Evolutionary conservation across 1,139 yeast species (phyloP), one percentile per base, ranked within the genome.

Genomic region (Geotrichum candidum): DNA sequence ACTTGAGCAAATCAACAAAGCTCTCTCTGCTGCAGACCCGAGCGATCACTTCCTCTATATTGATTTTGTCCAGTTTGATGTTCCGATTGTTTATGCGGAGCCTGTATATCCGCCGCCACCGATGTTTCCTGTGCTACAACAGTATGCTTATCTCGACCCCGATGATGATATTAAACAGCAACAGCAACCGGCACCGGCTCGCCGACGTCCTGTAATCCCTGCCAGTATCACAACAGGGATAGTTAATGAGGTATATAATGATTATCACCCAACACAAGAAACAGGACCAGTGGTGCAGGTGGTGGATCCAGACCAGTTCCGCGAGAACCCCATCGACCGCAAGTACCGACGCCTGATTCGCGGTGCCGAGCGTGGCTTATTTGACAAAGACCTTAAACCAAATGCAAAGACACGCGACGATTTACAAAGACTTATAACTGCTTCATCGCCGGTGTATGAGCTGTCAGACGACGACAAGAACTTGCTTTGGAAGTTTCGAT

Each of bases 401-500:
- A 87, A 95, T 23, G 88, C 97, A 1, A 88, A 86, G 68, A 79
- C 87, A 51, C 79, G 97, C 66, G 94, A 88, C 67, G 88, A 88
- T 66, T 78, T 94, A 60, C 78, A 84, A 64, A 80, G 67, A 60
- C 88, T 92, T 3, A 78, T 92, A 59, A 41, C 48, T n/a, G 79
- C 80, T 46, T 90, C 86, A 68, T 94, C 97, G 1, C 91, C 97
- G 1, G 94, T 90, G 54, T 87, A 89, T 58, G 90, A 86, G 68
- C 78, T 94, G 56, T 82, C 86, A 6, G 92, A 88, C 60, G 85
- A 88, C 70, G 98, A 94, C 67, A 91, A 89, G 77, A 91, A 91
- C 67, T 76, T 91, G 68, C 81, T 95, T 22, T 94, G 98, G 98
- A 89, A 89, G 73, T 94, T 88, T 73, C 78, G 99, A 60, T 94